phyloP scores from a whole-genome alignment of 345 rosid genomes.

The Rhizophora mangle region DNA sequence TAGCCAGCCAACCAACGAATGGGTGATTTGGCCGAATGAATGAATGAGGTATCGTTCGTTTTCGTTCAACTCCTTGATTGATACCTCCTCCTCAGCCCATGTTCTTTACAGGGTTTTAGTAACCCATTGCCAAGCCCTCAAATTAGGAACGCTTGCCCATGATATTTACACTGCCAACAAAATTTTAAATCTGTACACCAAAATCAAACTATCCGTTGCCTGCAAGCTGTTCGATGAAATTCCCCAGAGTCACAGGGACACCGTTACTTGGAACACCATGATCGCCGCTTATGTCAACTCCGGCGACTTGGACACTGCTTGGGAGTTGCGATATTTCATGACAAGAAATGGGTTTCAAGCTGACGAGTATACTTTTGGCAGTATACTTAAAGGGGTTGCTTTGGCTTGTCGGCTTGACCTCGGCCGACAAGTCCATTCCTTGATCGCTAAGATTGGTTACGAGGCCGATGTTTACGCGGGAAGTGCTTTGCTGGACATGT shows the following conservation, averaged over 20 bases:
- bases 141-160: slow-evolving; percentile 40
- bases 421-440: slow-evolving; percentile 55
- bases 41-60: too few relatives aligned
- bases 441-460: slow-evolving; percentile 46
- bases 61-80: too few relatives aligned
- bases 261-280: slow-evolving; percentile 70
- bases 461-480: slow-evolving; percentile 51
- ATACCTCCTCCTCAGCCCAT: slow-evolving; percentile 1
- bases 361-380: slow-evolving; percentile 60
- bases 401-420: slow-evolving; percentile 34
- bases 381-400: slow-evolving; percentile 63
- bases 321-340: slow-evolving; percentile 43
- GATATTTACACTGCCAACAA: slow-evolving; percentile 53
- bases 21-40: too few relatives aligned
- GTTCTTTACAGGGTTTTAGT: slow-evolving; percentile 34
- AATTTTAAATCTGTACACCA: slow-evolving; percentile 33
- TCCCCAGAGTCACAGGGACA: slow-evolving; percentile 47
- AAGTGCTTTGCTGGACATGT: slow-evolving; percentile 71
- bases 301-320: slow-evolving; percentile 42
- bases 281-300: slow-evolving; percentile 55
- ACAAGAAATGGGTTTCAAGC: slow-evolving; percentile 28
- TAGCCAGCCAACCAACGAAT: too few relatives aligned
- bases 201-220: slow-evolving; percentile 30
- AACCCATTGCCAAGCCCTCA: slow-evolving; percentile 47
- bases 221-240: slow-evolving; percentile 60